Base-by-base conservation (phyloP, 257 asterid genomes). In the Solanum habrochaites region DNA sequence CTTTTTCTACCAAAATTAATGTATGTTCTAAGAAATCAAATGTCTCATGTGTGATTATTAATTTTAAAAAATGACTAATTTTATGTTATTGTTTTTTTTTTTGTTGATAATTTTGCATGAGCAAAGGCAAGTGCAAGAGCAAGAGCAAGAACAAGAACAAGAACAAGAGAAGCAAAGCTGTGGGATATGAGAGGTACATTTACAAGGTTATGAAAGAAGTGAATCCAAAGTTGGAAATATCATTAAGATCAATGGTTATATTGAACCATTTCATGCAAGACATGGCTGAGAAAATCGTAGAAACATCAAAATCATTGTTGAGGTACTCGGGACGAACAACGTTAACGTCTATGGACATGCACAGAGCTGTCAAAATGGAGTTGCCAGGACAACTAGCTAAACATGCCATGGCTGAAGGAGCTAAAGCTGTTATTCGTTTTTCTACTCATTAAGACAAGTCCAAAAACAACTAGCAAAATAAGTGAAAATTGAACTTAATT, bases 321-420 rank as follows among this genome's bases (percentile, higher is more conserved):
- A 83, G 16, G 47, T 86, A 91, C 85, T 82, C 89, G 8, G 87
- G 91, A 64, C 71, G 71, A 2, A 31, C 58, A 25, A 95, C 99
- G 8, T 85, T 96, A 83, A 90, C 98, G 86, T 88, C 97, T 8
- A 52, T 94, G 92, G 99, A 94, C 90, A 80, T 96, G 7, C 96
- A 93, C 62, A 93, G 89, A 83, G 99, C 98, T 43, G 98, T 94
- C 66, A 96, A 94, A 93, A 88, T 95, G 85, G 94, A 93, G 58
- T 80, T 96, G 85, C 98, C 95, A 3, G 99, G 98, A 66, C 96
- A 96, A 47, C 85, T 96, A 39, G 97, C 96, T 66, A 93, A 91
- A 85, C 98, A 96, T 82, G 98, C 98, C 12, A 85, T 94, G 40
- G 94, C 94, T 2, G 98, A 95, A 88, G 98, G 98, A 1, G 81